These are phyloP conservation scores for Phialemonium atrogriseum DNA, from an alignment of 2,329 filamentous ascomycete genomes.

Conservation along the genomic window DNA sequence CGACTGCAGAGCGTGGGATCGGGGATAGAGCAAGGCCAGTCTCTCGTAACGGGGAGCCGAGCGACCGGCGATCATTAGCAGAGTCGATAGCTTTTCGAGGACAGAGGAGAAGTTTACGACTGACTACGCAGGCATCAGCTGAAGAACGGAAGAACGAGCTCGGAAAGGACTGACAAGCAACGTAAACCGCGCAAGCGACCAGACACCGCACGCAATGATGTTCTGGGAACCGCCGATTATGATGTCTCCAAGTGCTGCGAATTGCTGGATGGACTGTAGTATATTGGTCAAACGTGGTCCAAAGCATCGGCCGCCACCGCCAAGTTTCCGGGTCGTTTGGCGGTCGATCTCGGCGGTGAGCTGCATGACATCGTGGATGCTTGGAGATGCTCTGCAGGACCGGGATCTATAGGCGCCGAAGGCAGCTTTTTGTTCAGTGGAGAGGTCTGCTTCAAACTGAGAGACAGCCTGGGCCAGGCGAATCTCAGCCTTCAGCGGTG, in stretches of 20 bases:
- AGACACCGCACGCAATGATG: slow-evolving; percentile 33
- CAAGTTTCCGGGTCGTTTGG: slow-evolving; percentile 8
- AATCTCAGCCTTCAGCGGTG: slow-evolving; percentile 23
- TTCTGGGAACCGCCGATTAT: slow-evolving; percentile 34
- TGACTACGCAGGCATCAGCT: slow-evolving; percentile 15
- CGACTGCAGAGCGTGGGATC: slow-evolving; percentile 25
- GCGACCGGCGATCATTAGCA: slow-evolving; percentile 32
- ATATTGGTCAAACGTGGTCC: slow-evolving; percentile 32
- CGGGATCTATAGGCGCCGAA: slow-evolving; percentile 16
- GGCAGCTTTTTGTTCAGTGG: slow-evolving; percentile 22
- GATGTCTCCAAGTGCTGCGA: slow-evolving; percentile 31
- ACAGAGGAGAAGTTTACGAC: slow-evolving; percentile 21
- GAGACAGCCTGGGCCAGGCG: slow-evolving; percentile 30
- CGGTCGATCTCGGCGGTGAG: slow-evolving; percentile 29
- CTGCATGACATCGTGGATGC: slow-evolving; percentile 26
- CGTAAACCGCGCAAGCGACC: slow-evolving; percentile 32
- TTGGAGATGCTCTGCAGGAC: slow-evolving; percentile 16
- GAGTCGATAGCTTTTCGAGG: slow-evolving; percentile 27
- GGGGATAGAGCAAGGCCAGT: slow-evolving; percentile 29
- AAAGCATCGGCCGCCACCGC: slow-evolving; percentile 20
- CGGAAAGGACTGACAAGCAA: slow-evolving; percentile 24
- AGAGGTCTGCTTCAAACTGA: slow-evolving; percentile 28
- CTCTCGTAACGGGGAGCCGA: slow-evolving; percentile 29
- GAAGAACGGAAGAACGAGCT: slow-evolving; percentile 8
- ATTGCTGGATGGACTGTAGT: slow-evolving; percentile 31